These are phyloP conservation scores for Fusarium sp. DNA, from an alignment of 2,329 filamentous ascomycete species.

Conservation along the genomic window DNA sequence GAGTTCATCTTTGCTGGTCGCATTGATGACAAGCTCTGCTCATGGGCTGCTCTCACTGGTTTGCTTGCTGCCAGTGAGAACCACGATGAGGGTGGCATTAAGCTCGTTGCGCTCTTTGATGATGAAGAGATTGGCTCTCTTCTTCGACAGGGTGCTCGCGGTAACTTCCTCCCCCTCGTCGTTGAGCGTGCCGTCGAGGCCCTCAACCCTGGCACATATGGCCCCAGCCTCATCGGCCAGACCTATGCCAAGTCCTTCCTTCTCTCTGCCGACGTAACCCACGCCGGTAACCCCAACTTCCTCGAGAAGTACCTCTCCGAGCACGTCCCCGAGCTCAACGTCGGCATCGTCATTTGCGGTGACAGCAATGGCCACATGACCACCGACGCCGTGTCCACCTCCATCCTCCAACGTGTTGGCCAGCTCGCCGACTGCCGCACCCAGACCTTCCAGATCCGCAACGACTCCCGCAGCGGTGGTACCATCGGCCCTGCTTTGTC, in stretches of 20 bases:
- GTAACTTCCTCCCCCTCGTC: conserved; percentile 84
- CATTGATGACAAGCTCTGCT: conserved; percentile 98
- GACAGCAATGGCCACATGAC: conserved; percentile 97
- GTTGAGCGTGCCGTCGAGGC: conserved; percentile 83
- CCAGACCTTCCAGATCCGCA: conserved; percentile 94
- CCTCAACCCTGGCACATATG: conserved; percentile 61
- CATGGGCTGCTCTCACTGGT: conserved; percentile 86
- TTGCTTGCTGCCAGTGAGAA: conserved; percentile 72
- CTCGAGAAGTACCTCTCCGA: conserved; percentile 80
- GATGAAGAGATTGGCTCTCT: conserved; percentile 95
- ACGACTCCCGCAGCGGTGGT: conserved; percentile 86
- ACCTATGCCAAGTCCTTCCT: conserved; percentile 94
- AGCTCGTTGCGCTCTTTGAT: conserved; percentile 93
- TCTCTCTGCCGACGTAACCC: conserved; percentile 89
- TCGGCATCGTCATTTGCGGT: conserved; percentile 79
- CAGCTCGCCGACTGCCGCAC: conserved; percentile 74
- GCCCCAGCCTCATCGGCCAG: conserved; percentile 72
- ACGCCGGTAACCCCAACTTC: conserved; percentile 96
- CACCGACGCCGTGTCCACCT: conserved; percentile 84
- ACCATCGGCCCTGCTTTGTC: conserved; percentile 95
- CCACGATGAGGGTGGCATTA: conserved; percentile 72
- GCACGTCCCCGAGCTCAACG: conserved; percentile 87
- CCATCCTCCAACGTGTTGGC: conserved; percentile 79
- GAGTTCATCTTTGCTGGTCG: conserved; percentile 95
- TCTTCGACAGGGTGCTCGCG: conserved; percentile 85